Base-by-base conservation (phyloP, 1,284 basidiomycete genomes). In the Cerioporus squamosus region DNA sequence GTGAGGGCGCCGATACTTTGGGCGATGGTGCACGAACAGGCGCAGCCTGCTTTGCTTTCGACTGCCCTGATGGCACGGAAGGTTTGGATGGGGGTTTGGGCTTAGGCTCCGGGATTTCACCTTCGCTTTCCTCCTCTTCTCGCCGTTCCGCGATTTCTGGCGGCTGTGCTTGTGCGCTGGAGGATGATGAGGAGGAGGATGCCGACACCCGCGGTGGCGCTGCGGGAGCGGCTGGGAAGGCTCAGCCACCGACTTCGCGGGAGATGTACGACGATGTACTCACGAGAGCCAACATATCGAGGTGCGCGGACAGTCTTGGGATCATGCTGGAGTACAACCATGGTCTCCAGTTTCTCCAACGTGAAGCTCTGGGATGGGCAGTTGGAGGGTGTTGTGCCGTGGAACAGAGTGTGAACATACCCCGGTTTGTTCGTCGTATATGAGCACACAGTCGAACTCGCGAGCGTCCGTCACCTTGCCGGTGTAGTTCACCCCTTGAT, bases 341-440 rank as follows among this genome's bases (percentile, higher is more conserved):
- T 79, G 4, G 88, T 86, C 59, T 92, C 90, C 2, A 92, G 71
- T 68, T 90, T 91, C 75, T 92, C 90, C 14, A 92, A 75, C 8
- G 83, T 88, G 66, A 85, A 89, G 44, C 81, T 81, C 90, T 92
- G 64, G 10, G 38, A 3, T 6, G 12, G 26, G 5, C 12, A 6
- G 15, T 55, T 22, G 48, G 47, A n/a, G 23, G 31, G n/a, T 20
- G 33, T 14, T 42, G 15, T 10, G 12, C 10, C 39, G 12, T 24
- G 17, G 23, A 8, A 40, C 17, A 15, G 22, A 18, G 17, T 2
- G 18, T 12, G 29, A 44, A 77, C 85, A 68, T 66, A 90, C 90
- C 58, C 82, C 82, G 48, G 81, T 77, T 53, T 84, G 85, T 66
- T 90, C 88, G 67, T 93, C 90, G 67, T 85, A 91, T 46, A 92